Percentiles rank a stretch among this genome's conserved stretches.
Conservation (phyloP, 208 protist genomes). For the Endotrypanum monterogeii region DNA sequence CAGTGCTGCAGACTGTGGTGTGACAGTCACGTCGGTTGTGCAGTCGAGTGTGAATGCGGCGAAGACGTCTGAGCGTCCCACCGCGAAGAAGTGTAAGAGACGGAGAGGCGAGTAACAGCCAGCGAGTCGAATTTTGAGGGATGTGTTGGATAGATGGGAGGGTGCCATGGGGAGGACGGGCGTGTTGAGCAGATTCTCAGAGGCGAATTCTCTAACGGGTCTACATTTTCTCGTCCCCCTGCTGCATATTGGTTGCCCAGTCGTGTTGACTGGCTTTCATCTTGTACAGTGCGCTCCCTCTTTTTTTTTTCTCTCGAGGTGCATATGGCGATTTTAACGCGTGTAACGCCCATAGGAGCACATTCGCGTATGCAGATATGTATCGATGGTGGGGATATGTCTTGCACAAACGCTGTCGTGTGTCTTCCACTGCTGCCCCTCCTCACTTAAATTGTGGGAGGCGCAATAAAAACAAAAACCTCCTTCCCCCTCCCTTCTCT, state of each 20-base stretch:
- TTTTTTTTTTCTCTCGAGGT: background rate
- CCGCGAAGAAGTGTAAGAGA: conserved; percentile 1
- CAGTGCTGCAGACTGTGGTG: background rate
- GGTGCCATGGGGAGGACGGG: background rate
- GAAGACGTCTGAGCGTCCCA: conserved; percentile 1
- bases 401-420: background rate
- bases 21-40: background rate
- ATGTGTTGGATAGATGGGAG: background rate
- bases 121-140: background rate
- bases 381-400: background rate
- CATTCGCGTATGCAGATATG: background rate
- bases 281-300: background rate
- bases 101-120: background rate
- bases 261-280: background rate
- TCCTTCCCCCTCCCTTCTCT: background rate
- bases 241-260: background rate
- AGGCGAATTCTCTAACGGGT: background rate
- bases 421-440: too few relatives aligned
- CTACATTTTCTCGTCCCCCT: background rate
- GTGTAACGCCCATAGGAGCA: background rate
- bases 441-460: background rate
- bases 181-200: background rate
- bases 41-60: background rate
- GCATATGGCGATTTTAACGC: background rate
- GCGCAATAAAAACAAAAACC: background rate